Conservation (phyloP, 129 eudicot genomes). For the Calendula officinalis region DNA sequence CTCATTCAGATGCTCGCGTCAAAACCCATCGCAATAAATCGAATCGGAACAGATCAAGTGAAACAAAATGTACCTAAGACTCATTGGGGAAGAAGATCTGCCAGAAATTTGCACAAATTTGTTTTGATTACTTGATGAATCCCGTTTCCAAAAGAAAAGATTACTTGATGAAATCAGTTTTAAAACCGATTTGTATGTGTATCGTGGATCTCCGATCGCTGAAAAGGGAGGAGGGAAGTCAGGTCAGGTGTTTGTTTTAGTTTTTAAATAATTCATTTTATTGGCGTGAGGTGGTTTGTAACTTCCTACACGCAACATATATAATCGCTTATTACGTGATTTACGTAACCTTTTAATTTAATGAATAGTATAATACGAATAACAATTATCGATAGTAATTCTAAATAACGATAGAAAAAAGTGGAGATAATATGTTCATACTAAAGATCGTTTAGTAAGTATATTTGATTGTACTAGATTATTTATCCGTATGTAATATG, state of each 20-base stretch:
- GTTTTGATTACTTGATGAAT: background rate
- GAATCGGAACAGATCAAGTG: constrained; percentile 5
- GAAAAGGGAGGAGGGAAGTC: background rate
- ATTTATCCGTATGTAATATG: no score
- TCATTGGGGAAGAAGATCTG: constrained; percentile 25
- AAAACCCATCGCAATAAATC: background rate
- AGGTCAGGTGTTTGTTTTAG: background rate
- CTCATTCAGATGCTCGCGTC: background rate
- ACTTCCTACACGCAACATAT: constrained; percentile 15
- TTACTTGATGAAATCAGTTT: background rate
- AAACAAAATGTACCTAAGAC: constrained; percentile 30
- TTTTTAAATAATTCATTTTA: background rate
- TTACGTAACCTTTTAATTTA: no score
- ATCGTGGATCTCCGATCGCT: background rate
- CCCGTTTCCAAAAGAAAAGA: no score
- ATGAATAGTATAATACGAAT: no score
- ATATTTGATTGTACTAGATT: no score
- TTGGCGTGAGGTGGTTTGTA: constrained; percentile 6
- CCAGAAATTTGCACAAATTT: background rate
- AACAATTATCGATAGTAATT: no score
- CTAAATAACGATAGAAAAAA: no score
- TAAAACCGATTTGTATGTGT: background rate
- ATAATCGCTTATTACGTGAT: no score
- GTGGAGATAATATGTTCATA: no score
- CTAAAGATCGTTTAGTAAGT: no score